Base-by-base conservation (phyloP, 2,329 filamentous ascomycete genomes). In the Clarireedia homoeocarpa region DNA sequence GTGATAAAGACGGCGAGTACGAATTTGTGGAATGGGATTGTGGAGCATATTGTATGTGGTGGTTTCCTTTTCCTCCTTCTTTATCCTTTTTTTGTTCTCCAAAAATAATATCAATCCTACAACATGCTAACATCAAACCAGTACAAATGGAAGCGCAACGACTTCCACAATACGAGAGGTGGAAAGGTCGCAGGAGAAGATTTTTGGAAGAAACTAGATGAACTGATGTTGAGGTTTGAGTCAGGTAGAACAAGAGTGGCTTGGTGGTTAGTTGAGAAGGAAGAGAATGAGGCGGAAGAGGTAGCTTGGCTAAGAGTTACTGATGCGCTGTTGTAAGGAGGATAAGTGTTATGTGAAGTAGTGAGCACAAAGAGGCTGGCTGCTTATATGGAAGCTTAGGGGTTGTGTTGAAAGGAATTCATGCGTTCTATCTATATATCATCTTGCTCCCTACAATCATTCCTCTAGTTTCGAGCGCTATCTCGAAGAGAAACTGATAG, bases 111-210 rank as follows among this genome's bases (percentile, higher is more conserved):
- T 20, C 20, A 20, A 20, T 20, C 20, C 20, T 20, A 20, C 20
- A 20, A 20, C 20, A 20, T 20, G 20, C 17, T 55, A 50, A 55
- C 39, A 50, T 9, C 44, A 12, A 12, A 9, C 27, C 9, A 55
- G 53, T 55, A 50, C 46, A 55, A 55, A 55, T 55, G 53, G 53
- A 50, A 55, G 24, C 53, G 53, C 14, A 55, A 55, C 12, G 7
- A 24, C 14, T 55, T 55, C 38, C 53, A 51, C 27, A 55, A 55
- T 15, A 44, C 46, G 5, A 40, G 45, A n/a, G 53, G 53, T 6
- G 23, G 5, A 12, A 55, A 55, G n/a, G 53, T 55, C 4, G 38
- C 44, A 17, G 53, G 53, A 14, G 38, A 55, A 26, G 38, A 26
- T 2, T 9, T 55, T 38, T 55, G 53, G 53, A 30, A 15, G n/a